A percentile compares a stretch with the other conserved stretches of the same genome.
phyloP scores from a whole-genome alignment of 176 grass and related monocot species.

The Oryza longistaminata region DNA sequence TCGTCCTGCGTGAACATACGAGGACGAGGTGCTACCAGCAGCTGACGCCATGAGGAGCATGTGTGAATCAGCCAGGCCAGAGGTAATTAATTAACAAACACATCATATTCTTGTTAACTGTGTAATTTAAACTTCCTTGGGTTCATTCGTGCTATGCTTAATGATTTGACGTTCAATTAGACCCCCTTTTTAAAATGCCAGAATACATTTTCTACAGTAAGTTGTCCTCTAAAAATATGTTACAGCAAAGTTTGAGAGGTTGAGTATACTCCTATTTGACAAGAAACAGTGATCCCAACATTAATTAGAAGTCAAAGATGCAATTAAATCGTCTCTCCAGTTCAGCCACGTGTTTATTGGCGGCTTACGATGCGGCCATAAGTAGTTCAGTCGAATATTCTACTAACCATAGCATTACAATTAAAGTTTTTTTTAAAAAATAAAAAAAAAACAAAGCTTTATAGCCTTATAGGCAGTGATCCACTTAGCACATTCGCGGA shows the following conservation, averaged over 20 bases:
- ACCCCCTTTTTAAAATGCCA: not conserved
- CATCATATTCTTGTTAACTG: not conserved
- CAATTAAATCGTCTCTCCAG: not conserved
- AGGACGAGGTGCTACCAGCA: constrained; percentile 29
- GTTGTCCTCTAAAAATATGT: not conserved
- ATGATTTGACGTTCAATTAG: not conserved
- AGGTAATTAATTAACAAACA: constrained; percentile 26
- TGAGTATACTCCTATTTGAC: not conserved
- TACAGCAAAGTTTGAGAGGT: too few relatives aligned
- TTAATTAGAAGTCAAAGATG: not conserved
- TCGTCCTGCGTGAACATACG: constrained; percentile 23
- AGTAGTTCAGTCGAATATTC: not conserved
- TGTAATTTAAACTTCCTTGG: not conserved
- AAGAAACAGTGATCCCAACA: not conserved
- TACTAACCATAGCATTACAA: not conserved
- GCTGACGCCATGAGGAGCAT: constrained; percentile 46
- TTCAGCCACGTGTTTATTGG: not conserved
- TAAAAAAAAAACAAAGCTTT: not conserved
- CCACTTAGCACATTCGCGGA: constrained; percentile 11
- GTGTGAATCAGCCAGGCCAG: constrained; percentile 55
- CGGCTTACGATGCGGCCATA: not conserved
- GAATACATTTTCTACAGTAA: not conserved
- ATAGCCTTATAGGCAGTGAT: not conserved
- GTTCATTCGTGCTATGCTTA: not conserved
- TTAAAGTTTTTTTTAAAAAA: not conserved